These are phyloP conservation scores for Quercus tomentella DNA, from an alignment of 331 rosid species.

Conservation along the genomic window DNA sequence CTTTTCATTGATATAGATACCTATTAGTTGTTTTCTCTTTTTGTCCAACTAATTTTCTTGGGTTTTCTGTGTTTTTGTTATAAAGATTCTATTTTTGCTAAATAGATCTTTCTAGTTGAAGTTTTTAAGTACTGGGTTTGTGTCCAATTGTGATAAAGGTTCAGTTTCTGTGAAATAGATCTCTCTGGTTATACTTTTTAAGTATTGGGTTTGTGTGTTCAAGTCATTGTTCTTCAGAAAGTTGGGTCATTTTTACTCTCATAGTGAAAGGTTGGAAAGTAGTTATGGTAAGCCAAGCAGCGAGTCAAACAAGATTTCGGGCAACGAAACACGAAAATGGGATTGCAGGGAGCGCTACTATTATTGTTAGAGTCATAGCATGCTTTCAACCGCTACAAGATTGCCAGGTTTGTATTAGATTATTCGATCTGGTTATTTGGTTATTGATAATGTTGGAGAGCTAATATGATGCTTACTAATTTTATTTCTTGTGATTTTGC, in stretches of 20 bases:
- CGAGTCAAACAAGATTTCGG: conserved; percentile 97
- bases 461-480: background rate
- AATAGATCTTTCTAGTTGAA: background rate
- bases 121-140: background rate
- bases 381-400: conserved; percentile 98
- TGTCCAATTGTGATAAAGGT: background rate
- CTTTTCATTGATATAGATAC: background rate
- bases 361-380: conserved; percentile 89
- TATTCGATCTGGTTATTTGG: background rate
- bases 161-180: no score
- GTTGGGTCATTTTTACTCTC: conserved; percentile 22
- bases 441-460: background rate
- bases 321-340: conserved; percentile 97
- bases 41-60: background rate
- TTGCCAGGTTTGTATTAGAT: conserved; percentile 71
- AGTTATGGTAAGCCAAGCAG: conserved; percentile 99
- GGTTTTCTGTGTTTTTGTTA: background rate
- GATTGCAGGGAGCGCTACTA: conserved; percentile 79
- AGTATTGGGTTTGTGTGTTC: conserved; percentile 15
- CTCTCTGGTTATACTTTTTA: background rate
- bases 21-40: background rate
- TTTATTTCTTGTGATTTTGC: background rate
- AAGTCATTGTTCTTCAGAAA: conserved; percentile 30
- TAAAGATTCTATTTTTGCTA: background rate
- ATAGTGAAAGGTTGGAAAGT: conserved; percentile 58